Conservation (phyloP, 495 filamentous ascomycete species). For the Penicillium tannophilum region DNA sequence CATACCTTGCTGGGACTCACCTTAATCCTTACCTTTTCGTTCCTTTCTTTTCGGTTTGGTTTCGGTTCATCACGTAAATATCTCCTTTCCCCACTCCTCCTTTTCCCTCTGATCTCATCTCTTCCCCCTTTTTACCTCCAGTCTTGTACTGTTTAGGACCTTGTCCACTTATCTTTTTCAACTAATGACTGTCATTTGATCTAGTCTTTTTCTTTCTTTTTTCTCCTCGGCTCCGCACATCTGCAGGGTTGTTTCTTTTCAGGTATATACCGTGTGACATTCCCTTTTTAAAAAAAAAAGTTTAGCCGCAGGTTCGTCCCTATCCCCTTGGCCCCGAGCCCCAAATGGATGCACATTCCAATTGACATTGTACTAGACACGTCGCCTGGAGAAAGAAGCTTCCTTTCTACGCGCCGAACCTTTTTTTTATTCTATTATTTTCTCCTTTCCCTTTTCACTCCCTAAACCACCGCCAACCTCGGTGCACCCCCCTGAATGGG, state of each 20-base stretch:
- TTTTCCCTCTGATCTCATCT: conserved; percentile 7
- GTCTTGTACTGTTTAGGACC: conserved; percentile 21
- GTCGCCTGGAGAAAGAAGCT: conserved; percentile 15
- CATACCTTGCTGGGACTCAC: neutral
- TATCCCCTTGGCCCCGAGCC: conserved; percentile 14
- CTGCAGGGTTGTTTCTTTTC: conserved; percentile 22
- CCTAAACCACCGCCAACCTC: neutral
- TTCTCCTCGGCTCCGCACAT: conserved; percentile 11
- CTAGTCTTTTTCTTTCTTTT: conserved; percentile 21
- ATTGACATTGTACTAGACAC: conserved; percentile 36
- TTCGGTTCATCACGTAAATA: conserved; percentile 12
- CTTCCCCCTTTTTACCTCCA: conserved; percentile 35
- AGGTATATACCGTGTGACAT: conserved; percentile 34
- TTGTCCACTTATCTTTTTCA: conserved; percentile 29
- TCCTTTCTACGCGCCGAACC: conserved; percentile 16
- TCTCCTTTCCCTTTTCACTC: conserved; percentile 7
- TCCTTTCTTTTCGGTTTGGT: conserved; percentile 2
- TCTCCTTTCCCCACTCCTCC: conserved; percentile 10
- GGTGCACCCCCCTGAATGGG: conserved; percentile 22
- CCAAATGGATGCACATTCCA: conserved; percentile 36
- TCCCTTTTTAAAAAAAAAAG: conserved; percentile 24
- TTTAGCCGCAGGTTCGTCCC: conserved; percentile 25
- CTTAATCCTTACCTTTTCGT: neutral
- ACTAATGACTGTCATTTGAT: conserved; percentile 29
- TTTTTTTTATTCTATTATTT: conserved; percentile 13